Conservation (phyloP, 2,329 filamentous ascomycete genomes). For the Podosphaera aphanis region DNA sequence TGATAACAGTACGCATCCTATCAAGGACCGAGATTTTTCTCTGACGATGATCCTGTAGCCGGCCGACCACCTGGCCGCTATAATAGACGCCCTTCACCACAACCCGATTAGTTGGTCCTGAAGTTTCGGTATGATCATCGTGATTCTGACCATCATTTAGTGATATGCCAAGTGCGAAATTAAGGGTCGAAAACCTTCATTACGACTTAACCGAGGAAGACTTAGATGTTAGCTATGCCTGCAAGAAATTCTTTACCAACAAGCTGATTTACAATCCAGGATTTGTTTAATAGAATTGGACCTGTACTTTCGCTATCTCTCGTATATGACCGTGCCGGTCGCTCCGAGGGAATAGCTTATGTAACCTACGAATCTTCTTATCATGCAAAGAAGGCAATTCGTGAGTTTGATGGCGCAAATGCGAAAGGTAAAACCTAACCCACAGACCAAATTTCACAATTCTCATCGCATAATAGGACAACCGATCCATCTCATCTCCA, state of each 20-base stretch:
- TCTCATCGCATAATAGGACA: conserved; percentile 28
- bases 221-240: conserved; percentile 37
- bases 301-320: conserved; percentile 45
- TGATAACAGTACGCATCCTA: conserved; percentile 31
- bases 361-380: conserved; percentile 52
- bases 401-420: conserved; percentile 72
- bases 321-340: conserved; percentile 67
- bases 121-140: not conserved
- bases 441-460: not conserved
- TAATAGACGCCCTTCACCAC: conserved; percentile 14
- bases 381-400: conserved; percentile 52
- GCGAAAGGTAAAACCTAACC: conserved; percentile 38
- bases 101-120: conserved; percentile 12
- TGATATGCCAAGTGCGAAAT: conserved; percentile 36
- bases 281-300: conserved; percentile 59
- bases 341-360: conserved; percentile 64
- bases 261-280: conserved; percentile 25
- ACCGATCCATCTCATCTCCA: conserved; percentile 50
- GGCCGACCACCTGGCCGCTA: conserved; percentile 10
- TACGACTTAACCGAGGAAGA: conserved; percentile 77
- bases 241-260: too few species aligned
- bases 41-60: conserved; percentile 11
- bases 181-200: conserved; percentile 75
- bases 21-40: not conserved
- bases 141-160: conserved; percentile 12